Conservation (phyloP, 345 rosid genomes). For the Microcos paniculata region DNA sequence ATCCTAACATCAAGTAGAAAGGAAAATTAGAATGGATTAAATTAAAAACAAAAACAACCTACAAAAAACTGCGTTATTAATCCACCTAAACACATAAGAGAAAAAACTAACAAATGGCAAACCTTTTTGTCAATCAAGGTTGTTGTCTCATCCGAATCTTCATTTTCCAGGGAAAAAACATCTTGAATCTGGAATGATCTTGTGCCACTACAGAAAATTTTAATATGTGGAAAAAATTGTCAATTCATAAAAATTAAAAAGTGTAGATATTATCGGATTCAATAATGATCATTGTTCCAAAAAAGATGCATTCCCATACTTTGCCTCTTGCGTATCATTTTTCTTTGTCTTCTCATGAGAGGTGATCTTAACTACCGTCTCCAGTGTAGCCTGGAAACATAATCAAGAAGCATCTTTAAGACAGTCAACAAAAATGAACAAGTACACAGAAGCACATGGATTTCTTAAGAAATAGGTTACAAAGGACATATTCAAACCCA, state of each 20-base stretch:
- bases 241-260: neutral
- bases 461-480: neutral
- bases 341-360: slow-evolving; percentile 81
- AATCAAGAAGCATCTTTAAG: slow-evolving; percentile 16
- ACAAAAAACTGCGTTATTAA: neutral
- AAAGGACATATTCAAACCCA: neutral
- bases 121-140: slow-evolving; percentile 98
- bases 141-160: slow-evolving; percentile 82
- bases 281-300: neutral
- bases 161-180: slow-evolving; percentile 91
- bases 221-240: neutral
- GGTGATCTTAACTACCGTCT: slow-evolving; percentile 92
- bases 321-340: slow-evolving; percentile 73
- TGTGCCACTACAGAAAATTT: slow-evolving; percentile 52
- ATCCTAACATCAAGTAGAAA: slow-evolving; percentile 49
- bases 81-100: neutral
- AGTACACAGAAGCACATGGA: neutral
- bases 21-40: slow-evolving; percentile 11
- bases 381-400: slow-evolving; percentile 77
- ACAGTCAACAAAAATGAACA: neutral
- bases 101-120: neutral
- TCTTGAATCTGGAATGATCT: slow-evolving; percentile 86
- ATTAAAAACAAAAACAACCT: slow-evolving; percentile 3
- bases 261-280: neutral
- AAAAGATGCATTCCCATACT: slow-evolving; percentile 42